Percentiles rank a stretch among this genome's conserved stretches.
Conservation (phyloP, 2,329 filamentous ascomycete genomes). For the Ilyonectria robusta region DNA sequence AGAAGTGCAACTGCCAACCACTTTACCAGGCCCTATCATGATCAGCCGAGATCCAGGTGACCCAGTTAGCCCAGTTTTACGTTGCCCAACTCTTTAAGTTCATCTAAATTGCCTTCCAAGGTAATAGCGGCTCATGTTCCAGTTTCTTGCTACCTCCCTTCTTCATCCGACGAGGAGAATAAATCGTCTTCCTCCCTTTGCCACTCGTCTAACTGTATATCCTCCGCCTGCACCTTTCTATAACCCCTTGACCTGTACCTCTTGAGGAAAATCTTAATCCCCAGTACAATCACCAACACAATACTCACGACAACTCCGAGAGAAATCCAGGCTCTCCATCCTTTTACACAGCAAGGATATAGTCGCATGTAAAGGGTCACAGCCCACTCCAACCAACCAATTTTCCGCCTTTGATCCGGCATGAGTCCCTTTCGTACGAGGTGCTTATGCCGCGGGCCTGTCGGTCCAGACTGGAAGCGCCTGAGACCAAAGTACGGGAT, state of each 20-base stretch:
- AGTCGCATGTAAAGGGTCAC: slow-evolving; percentile 47
- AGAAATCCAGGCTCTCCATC: slow-evolving; percentile 52
- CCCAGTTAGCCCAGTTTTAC: no score
- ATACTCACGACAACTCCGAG: slow-evolving; percentile 34
- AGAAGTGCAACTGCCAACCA: no score
- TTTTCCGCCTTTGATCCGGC: slow-evolving; percentile 43
- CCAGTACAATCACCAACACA: slow-evolving; percentile 25
- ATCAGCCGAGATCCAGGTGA: no score
- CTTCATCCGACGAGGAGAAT: slow-evolving; percentile 37
- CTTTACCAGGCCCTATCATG: no score
- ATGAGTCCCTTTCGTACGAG: slow-evolving; percentile 51
- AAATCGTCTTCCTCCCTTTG: slow-evolving; percentile 38
- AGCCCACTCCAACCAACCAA: slow-evolving; percentile 48
- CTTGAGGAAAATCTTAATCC: slow-evolving; percentile 25
- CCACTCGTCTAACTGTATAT: slow-evolving; percentile 56
- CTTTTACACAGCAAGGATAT: slow-evolving; percentile 54
- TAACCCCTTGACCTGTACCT: slow-evolving; percentile 37
- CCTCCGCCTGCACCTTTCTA: slow-evolving; percentile 39
- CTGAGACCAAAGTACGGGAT: slow-evolving; percentile 51
- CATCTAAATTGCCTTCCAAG: no score
- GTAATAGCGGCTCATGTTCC: no score
- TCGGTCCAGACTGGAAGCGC: slow-evolving; percentile 51
- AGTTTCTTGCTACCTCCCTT: slow-evolving; percentile 13
- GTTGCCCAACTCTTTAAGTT: no score
- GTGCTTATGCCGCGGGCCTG: slow-evolving; percentile 51